phyloP scores from a whole-genome alignment of 108 stramenopile species.

The Craspedostauros australis region DNA sequence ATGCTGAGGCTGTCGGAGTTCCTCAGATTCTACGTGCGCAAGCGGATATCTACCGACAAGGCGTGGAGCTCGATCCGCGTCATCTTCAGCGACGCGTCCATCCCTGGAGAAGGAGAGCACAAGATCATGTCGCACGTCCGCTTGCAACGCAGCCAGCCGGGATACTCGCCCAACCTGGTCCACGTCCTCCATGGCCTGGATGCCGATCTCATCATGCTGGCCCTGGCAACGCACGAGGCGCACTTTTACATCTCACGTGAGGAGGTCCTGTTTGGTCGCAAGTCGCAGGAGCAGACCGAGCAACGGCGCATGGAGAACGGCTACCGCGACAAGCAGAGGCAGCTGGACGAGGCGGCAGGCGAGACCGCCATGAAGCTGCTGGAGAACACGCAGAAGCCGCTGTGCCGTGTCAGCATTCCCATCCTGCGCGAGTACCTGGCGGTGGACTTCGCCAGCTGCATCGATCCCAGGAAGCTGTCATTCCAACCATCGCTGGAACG shows the following conservation, averaged over 20 bases:
- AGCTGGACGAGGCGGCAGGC: slow-evolving; percentile 74
- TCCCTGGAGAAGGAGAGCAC: slow-evolving; percentile 99
- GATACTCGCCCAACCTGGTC: slow-evolving; percentile 92
- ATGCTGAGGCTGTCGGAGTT: slow-evolving; percentile 87
- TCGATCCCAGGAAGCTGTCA: slow-evolving; percentile 33
- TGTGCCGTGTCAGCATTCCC: slow-evolving; percentile 78
- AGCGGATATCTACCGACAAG: slow-evolving; percentile 84
- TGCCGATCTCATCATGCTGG: slow-evolving; percentile 99
- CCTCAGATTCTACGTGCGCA: slow-evolving; percentile 85
- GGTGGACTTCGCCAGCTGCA: slow-evolving; percentile 69
- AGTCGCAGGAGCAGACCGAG: slow-evolving; percentile 56
- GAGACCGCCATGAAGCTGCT: slow-evolving; percentile 60
- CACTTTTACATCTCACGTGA: slow-evolving; percentile 97
- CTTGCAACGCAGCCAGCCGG: slow-evolving; percentile 84
- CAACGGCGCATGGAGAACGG: slow-evolving; percentile 64
- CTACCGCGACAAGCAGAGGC: slow-evolving; percentile 57
- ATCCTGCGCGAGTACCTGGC: slow-evolving; percentile 94
- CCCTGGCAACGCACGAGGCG: slow-evolving; percentile 96
- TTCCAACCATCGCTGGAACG: slow-evolving; percentile 78
- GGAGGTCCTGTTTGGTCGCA: slow-evolving; percentile 84
- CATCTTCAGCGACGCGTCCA: slow-evolving; percentile 91
- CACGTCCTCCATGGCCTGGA: slow-evolving; percentile 98
- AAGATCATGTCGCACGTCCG: slow-evolving; percentile 96
- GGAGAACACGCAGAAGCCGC: slow-evolving; percentile 72
- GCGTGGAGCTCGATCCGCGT: slow-evolving; percentile 89